Base-by-base conservation (phyloP, 805 yeast species). In the Myxozyma sirexii region DNA sequence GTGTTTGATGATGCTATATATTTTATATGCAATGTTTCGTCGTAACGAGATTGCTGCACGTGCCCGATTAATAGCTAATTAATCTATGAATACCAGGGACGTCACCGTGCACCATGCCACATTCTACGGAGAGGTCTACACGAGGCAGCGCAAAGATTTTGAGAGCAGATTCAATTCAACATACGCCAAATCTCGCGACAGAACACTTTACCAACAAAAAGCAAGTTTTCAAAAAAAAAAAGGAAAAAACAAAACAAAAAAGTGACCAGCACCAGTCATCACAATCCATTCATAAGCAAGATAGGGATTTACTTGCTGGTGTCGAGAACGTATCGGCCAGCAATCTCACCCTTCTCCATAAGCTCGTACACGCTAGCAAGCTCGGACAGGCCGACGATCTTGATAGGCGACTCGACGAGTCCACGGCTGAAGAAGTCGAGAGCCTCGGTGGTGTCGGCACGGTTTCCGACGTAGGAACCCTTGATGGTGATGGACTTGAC, bases 271-370 rank as follows among this genome's bases (percentile, higher is more conserved):
- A 23, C 33, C 12, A 33, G 39, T 39, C 33, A 29, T 29, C 33
- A 29, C 33, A 29, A 10, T 4, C 8, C 31, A 17, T 5, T n/a
- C 10, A 12, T 41, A 21, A 21, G 2, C n/a, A n/a, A n/a, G n/a
- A n/a, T n/a, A n/a, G n/a, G n/a, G n/a, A n/a, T n/a, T 54, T 44
- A 62, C 74, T 84, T 83, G 63, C 80, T 73, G 50, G 88, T 85
- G 79, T 90, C 97, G 67, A 90, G 86, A 59, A 90, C 97, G 74
- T 86, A 86, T 78, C 97, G 84, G 70, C 97, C 97, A 69, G 86
- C 82, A 71, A 90, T 86, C 79, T 87, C 83, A 71, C 96, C 96
- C 76, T 84, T 80, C 76, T 82, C 87, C 96, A 90, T 90, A 74
- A 83, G 80, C 67, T 84, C 80, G 79, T 82, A 90, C 65, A 90